Conservation (phyloP, 805 yeast genomes). For the Wickerhamomyces alni region DNA sequence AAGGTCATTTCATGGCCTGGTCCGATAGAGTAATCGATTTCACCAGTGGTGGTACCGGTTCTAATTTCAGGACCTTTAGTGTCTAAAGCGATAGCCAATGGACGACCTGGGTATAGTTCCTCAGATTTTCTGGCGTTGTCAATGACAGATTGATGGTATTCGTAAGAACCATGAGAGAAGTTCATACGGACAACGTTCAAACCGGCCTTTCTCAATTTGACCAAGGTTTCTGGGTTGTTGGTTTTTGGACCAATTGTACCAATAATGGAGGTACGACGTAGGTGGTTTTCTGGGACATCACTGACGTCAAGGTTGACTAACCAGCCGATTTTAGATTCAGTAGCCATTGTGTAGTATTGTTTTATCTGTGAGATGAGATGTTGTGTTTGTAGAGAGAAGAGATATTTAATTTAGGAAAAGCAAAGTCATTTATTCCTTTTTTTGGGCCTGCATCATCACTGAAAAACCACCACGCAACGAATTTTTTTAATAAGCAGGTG, state of each 20-base stretch:
- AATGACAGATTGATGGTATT: constrained; percentile 93
- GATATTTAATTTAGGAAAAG: not conserved
- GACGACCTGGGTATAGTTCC: constrained; percentile 87
- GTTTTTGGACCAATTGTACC: constrained; percentile 99
- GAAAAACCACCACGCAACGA: not conserved
- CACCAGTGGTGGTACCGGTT: constrained; percentile 89
- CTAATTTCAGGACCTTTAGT: constrained; percentile 99
- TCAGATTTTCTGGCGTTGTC: constrained; percentile 96
- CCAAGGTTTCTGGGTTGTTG: constrained; percentile 79
- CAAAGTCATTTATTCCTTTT: not conserved
- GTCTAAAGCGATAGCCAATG: constrained; percentile 96
- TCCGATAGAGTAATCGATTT: constrained; percentile 73
- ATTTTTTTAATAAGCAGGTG: no score
- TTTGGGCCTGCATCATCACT: not conserved
- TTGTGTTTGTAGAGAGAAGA: not conserved
- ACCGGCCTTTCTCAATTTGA: constrained; percentile 92
- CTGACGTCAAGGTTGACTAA: constrained; percentile 20
- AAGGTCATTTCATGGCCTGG: constrained; percentile 88
- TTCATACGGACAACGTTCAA: constrained; percentile 97
- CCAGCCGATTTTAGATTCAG: constrained; percentile 25
- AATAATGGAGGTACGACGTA: constrained; percentile 88
- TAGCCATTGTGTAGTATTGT: constrained; percentile 8
- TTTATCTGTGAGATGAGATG: not conserved
- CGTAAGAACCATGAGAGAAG: constrained; percentile 97
- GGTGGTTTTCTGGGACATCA: constrained; percentile 23